A percentile compares a stretch with the other conserved stretches of the same genome.
Conservation (phyloP, 1,284 basidiomycete genomes). For the Rhodotorula mucilaginosa region DNA sequence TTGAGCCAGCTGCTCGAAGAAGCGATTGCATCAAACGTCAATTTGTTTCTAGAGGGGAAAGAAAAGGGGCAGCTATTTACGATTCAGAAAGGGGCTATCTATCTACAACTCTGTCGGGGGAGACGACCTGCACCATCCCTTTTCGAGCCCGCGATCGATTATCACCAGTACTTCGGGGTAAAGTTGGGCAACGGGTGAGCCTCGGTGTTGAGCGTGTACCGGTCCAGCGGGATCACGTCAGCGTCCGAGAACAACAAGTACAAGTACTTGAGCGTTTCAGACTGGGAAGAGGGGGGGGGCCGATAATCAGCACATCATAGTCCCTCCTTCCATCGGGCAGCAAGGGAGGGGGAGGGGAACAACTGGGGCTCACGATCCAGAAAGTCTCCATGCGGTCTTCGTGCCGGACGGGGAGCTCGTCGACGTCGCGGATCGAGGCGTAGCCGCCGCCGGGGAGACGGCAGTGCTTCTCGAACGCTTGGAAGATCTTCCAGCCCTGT, state of each 20-base stretch:
- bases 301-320: background rate
- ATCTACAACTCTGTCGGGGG: too few species aligned
- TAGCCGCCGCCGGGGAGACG: constrained; percentile 73
- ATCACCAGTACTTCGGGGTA: constrained; percentile 23
- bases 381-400: constrained; percentile 97
- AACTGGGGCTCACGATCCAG: constrained; percentile 62
- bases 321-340: too few species aligned
- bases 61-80: too few species aligned
- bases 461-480: constrained; percentile 82
- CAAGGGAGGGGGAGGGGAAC: background rate
- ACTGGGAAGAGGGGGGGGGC: background rate
- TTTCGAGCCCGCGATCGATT: background rate
- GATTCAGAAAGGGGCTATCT: too few species aligned
- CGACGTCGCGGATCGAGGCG: constrained; percentile 79
- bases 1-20: too few species aligned
- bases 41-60: too few species aligned
- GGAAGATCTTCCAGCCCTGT: constrained; percentile 81
- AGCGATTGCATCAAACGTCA: too few species aligned
- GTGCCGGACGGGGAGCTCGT: constrained; percentile 62
- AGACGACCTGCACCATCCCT: too few species aligned
- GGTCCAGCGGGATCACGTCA: constrained; percentile 61
- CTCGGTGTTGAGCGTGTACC: constrained; percentile 82
- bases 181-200: constrained; percentile 76
- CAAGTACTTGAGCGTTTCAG: constrained; percentile 72
- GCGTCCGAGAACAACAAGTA: constrained; percentile 82